phyloP scores from a whole-genome alignment of 306 rosid genomes.

The Morella rubra region DNA sequence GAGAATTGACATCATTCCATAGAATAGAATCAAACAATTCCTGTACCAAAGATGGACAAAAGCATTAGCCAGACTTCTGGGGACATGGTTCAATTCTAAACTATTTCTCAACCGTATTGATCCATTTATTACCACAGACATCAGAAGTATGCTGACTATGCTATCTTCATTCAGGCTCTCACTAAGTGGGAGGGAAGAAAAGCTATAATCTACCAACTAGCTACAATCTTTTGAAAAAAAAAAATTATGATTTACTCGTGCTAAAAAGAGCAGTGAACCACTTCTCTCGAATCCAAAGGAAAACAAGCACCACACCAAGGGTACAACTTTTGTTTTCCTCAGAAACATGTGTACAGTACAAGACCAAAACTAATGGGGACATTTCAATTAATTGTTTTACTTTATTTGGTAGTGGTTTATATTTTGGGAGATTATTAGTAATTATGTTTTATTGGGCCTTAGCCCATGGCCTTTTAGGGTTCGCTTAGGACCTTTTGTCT shows the following conservation, averaged over 20 bases:
- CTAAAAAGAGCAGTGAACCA: constrained; percentile 7
- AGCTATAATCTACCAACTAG: constrained; percentile 2
- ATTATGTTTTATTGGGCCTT: too few species aligned
- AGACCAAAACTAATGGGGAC: neutral
- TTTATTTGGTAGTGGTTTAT: too few species aligned
- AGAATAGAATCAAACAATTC: constrained; percentile 77
- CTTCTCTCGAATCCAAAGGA: constrained; percentile 12
- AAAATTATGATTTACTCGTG: neutral
- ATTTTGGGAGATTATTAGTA: too few species aligned
- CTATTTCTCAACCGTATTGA: constrained; percentile 15
- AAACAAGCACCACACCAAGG: neutral
- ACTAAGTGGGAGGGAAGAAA: neutral
- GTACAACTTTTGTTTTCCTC: constrained; percentile 4
- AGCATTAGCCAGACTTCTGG: constrained; percentile 30
- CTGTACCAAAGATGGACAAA: constrained; percentile 45
- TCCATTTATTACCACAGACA: constrained; percentile 20
- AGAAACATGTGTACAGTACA: neutral
- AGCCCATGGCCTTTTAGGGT: too few species aligned
- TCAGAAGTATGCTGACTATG: constrained; percentile 9
- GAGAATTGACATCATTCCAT: constrained; percentile 81
- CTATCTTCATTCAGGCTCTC: neutral
- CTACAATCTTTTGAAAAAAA: constrained; percentile 18
- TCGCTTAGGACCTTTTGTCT: too few species aligned
- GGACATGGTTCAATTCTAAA: neutral
- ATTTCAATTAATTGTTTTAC: too few species aligned